Percentiles rank a stretch among this genome's conserved stretches.
These are phyloP conservation scores for Daldinia vernicosa DNA, from an alignment of 495 filamentous ascomycete species.

Conservation along the genomic window DNA sequence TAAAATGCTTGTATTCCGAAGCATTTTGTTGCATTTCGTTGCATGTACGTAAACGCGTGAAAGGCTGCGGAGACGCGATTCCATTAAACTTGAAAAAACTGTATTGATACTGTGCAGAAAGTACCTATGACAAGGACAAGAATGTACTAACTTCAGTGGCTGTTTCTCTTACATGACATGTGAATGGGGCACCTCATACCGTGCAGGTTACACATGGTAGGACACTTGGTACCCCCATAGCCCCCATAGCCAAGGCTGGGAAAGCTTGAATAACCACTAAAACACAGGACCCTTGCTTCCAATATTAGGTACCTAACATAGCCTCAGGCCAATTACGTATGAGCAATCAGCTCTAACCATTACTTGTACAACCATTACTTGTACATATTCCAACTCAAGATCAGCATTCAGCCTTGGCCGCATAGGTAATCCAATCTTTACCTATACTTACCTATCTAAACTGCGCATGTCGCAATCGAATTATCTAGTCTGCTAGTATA, in stretches of 20 bases:
- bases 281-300: conserved; percentile 6
- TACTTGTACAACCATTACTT: conserved; percentile 11
- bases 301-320: too few species aligned
- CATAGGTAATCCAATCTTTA: conserved; percentile 1
- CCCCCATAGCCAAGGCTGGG: conserved; percentile 2
- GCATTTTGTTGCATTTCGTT: neutral
- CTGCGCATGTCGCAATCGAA: conserved; percentile 8
- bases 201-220: neutral
- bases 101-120: neutral
- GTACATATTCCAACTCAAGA: conserved; percentile 8
- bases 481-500: neutral
- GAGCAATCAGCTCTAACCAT: conserved; percentile 5
- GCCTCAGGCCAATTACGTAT: conserved; percentile 11
- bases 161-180: too few species aligned
- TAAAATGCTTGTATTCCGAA: neutral
- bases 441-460: neutral
- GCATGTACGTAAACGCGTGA: conserved; percentile 22
- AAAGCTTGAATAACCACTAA: conserved; percentile 7
- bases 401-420: conserved; percentile 6
- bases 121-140: neutral
- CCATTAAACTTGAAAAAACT: conserved; percentile 37
- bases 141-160: too few species aligned
- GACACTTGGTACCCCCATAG: too few species aligned
- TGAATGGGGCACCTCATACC: neutral
- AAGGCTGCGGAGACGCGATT: conserved; percentile 42